A percentile compares a stretch with the other conserved stretches of the same genome.
phyloP scores from a whole-genome alignment of 768 basidiomycete species.

The Rhizopogon vesiculosus region DNA sequence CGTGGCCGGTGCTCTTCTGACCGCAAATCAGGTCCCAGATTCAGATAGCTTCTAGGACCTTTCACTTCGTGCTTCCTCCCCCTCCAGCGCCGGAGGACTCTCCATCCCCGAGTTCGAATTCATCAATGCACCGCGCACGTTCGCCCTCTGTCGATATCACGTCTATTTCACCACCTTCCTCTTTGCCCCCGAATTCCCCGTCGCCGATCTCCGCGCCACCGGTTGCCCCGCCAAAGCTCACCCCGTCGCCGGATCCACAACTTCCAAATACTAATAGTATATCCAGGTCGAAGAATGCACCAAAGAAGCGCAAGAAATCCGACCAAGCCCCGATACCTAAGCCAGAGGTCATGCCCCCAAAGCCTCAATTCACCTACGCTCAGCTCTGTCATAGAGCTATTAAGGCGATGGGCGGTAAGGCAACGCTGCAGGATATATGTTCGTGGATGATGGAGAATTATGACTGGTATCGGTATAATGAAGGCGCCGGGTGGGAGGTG shows the following conservation, averaged over 20 bases:
- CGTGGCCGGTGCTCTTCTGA: constrained; percentile 3
- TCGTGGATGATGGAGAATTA: constrained; percentile 86
- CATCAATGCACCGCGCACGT: constrained; percentile 60
- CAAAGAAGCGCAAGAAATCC: constrained; percentile 74
- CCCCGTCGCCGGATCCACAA: constrained; percentile 44
- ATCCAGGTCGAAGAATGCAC: constrained; percentile 39
- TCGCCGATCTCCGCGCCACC: constrained; percentile 46
- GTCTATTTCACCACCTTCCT: constrained; percentile 78
- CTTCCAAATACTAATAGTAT: constrained; percentile 64
- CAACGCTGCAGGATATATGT: constrained; percentile 89
- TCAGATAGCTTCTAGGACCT: constrained; percentile 95
- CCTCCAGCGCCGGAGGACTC: constrained; percentile 76
- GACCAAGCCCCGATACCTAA: constrained; percentile 36
- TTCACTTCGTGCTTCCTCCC: constrained; percentile 94
- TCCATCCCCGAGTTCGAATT: constrained; percentile 74
- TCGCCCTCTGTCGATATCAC: constrained; percentile 83
- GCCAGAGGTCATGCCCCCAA: constrained; percentile 79
- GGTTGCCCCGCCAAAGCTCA: constrained; percentile 39
- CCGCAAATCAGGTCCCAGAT: constrained; percentile 71
- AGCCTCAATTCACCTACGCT: constrained; percentile 88
- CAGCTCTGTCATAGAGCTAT: constrained; percentile 90
- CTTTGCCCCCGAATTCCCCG: constrained; percentile 72
- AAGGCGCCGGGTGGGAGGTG: constrained; percentile 88
- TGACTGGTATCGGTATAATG: constrained; percentile 87
- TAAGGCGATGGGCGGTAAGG: constrained; percentile 74